Percentiles rank a stretch among this genome's conserved stretches.
Conservation (phyloP, 768 basidiomycete species). For the Dacryopinax primogenitus region DNA sequence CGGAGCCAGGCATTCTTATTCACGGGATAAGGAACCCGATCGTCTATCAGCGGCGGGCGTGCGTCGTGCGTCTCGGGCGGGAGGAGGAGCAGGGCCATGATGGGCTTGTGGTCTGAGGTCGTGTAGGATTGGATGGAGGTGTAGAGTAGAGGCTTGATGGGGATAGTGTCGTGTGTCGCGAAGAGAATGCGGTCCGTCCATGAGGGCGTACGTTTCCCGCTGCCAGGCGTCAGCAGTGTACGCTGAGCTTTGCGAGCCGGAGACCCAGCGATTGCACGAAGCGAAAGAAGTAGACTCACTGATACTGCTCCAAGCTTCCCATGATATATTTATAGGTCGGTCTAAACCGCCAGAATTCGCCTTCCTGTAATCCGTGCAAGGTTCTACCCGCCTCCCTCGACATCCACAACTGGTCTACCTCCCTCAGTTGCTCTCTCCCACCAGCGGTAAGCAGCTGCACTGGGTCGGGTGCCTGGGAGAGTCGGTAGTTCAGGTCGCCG, state of each 20-base stretch:
- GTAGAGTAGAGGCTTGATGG: constrained; percentile 56
- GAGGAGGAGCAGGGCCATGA: constrained; percentile 59
- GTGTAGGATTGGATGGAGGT: constrained; percentile 72
- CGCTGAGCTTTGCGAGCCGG: too few species aligned
- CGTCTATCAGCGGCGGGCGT: not conserved
- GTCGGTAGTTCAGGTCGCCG: constrained; percentile 86
- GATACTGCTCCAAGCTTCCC: constrained; percentile 72
- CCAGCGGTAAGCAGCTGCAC: constrained; percentile 38
- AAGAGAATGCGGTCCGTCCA: constrained; percentile 93
- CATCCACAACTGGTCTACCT: constrained; percentile 56
- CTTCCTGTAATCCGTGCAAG: constrained; percentile 66
- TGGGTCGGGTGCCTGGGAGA: constrained; percentile 33
- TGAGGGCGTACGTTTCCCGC: constrained; percentile 61
- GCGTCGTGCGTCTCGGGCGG: constrained; percentile 19
- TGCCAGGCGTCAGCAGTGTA: constrained; percentile 22
- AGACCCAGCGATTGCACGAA: too few species aligned
- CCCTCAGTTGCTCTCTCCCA: constrained; percentile 47
- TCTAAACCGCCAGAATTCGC: constrained; percentile 79
- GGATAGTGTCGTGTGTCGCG: constrained; percentile 48
- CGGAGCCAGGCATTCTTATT: not conserved
- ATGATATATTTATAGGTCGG: constrained; percentile 81
- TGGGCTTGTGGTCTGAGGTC: constrained; percentile 90
- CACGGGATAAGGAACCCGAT: not conserved
- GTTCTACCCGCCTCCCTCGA: constrained; percentile 52
- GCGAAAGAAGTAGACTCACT: constrained; percentile 33